Base-by-base conservation (phyloP, 225 moss, liverwort and hornwort species). In the Pleurozium schreberi region DNA sequence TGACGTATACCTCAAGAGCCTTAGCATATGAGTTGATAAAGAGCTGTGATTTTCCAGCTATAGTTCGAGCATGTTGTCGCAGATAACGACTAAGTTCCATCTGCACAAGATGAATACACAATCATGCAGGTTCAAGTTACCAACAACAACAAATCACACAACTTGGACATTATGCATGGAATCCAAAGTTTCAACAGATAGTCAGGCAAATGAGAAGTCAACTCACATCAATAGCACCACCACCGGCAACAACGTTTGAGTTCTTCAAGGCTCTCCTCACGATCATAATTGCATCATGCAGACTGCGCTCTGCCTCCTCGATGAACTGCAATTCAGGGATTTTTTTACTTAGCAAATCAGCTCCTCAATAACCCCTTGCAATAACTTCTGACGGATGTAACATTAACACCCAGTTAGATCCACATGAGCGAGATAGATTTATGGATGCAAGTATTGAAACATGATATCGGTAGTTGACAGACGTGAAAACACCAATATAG, bases 231-330 rank as follows among this genome's bases (percentile, higher is more conserved):
- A 99, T 96, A 81, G 98, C 98, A 88, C 98, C 98, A 88, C 97
- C 97, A 87, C 98, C 98, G 27, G 98, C 97, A 66, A 99, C 97
- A 68, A 97, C 97, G 83, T 98, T 99, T 21, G 98, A 99, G 81
- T 99, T 99, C 93, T 97, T 97, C 86, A 94, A 61, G 38, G 98
- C 97, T 93, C 98, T 95, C 84, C 98, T 93, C 75, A 99, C 97
- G 66, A 97, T 99, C 98, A 99, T 99, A 85, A 99, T 99, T 55
- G 98, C 97, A 91, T 99, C 98, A 90, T 99, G 98, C 79, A 99
- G 90, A 93, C 98, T 99, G 87, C 98, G 95, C 91, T 99, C 98
- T 34, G 98, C 98, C 93, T 99, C 98, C 90, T 99, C 97, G 21
- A 99, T 99, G 67, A 99, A 99, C 98, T 99, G 93, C 66, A 86